These are phyloP conservation scores for Arthrobotrys entomopaga DNA, from an alignment of 2,329 filamentous ascomycete species.

Conservation along the genomic window DNA sequence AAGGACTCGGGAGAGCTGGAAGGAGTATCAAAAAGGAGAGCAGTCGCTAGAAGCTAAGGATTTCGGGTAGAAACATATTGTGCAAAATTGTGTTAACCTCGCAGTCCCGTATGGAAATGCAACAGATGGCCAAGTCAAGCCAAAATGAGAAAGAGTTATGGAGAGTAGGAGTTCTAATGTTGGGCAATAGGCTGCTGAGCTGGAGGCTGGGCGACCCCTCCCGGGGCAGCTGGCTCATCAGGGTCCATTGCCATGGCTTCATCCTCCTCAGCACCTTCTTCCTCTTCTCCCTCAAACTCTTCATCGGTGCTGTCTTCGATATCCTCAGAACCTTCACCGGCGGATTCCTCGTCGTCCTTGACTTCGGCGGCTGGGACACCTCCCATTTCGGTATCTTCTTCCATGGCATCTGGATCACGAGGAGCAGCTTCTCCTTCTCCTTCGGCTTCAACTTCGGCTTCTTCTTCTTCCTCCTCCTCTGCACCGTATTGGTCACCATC, in stretches of 20 bases:
- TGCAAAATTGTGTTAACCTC: constrained; percentile 5
- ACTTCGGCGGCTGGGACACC: constrained; percentile 67
- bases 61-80: constrained; percentile 15
- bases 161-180: background rate
- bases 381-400: constrained; percentile 80
- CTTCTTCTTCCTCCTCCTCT: constrained; percentile 76
- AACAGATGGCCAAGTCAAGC: constrained; percentile 8
- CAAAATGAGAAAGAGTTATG: background rate
- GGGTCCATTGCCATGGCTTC: constrained; percentile 74
- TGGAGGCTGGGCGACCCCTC: constrained; percentile 25
- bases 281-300: constrained; percentile 80
- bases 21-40: constrained; percentile 35
- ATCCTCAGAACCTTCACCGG: constrained; percentile 63
- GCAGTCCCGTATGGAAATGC: constrained; percentile 7
- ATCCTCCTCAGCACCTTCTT: constrained; percentile 80
- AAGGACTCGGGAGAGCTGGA: constrained; percentile 22
- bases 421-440: constrained; percentile 63
- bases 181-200: background rate
- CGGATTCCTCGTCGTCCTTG: constrained; percentile 53
- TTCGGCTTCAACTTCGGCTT: constrained; percentile 69
- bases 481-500: constrained; percentile 87
- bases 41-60: constrained; percentile 47
- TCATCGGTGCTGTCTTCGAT: constrained; percentile 72
- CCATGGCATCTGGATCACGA: constrained; percentile 62
- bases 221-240: constrained; percentile 50